A percentile compares a stretch with the other conserved stretches of the same genome.
These are phyloP conservation scores for Ramalina intermedia DNA, from an alignment of 495 filamentous ascomycete species.

Conservation along the genomic window DNA sequence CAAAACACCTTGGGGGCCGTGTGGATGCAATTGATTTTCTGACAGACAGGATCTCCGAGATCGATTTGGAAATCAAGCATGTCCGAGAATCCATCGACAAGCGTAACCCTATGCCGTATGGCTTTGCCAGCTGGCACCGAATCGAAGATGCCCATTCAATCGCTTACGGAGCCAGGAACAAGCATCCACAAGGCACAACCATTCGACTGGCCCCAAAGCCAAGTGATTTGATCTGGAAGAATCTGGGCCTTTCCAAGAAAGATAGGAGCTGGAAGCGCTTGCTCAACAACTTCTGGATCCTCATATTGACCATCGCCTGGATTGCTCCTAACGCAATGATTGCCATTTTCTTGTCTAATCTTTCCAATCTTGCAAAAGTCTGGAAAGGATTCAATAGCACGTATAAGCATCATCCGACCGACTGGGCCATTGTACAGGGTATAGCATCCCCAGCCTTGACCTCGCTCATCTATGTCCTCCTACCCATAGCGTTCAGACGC, in stretches of 20 bases:
- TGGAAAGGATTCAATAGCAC: slow-evolving; percentile 63
- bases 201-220: slow-evolving; percentile 71
- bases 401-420: slow-evolving; percentile 40
- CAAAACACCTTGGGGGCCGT: slow-evolving; percentile 51
- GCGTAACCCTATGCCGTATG: slow-evolving; percentile 75
- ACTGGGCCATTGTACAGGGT: slow-evolving; percentile 88
- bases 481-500: slow-evolving; percentile 83
- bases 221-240: slow-evolving; percentile 93
- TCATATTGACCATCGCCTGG: slow-evolving; percentile 70
- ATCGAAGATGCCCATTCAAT: slow-evolving; percentile 81
- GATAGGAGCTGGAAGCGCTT: slow-evolving; percentile 56
- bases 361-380: slow-evolving; percentile 62
- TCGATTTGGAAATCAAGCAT: slow-evolving; percentile 75
- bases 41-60: slow-evolving; percentile 63
- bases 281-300: slow-evolving; percentile 71
- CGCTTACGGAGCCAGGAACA: slow-evolving; percentile 64
- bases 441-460: slow-evolving; percentile 82
- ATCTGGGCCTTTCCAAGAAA: slow-evolving; percentile 54
- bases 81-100: slow-evolving; percentile 70
- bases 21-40: slow-evolving; percentile 92
- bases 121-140: slow-evolving; percentile 83
- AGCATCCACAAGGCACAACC: slow-evolving; percentile 66
- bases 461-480: slow-evolving; percentile 73
- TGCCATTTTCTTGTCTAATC: slow-evolving; percentile 79
- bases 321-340: slow-evolving; percentile 92